Evolutionary conservation across 2,329 filamentous ascomycete genomes (phyloP).

Genomic region (Esteya vermicola): DNA sequence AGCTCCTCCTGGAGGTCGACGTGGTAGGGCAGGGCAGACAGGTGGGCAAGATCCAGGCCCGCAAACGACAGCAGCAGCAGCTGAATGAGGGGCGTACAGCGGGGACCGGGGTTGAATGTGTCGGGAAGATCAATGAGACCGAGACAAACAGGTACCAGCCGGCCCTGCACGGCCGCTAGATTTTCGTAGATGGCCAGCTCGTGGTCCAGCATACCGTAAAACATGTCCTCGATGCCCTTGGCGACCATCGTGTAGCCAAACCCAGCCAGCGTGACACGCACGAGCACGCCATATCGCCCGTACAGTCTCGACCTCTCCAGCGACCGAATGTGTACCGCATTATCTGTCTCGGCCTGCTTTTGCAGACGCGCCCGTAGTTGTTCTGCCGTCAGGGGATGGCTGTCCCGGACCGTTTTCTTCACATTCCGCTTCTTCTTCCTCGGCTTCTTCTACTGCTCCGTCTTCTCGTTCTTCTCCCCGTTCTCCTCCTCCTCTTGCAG

Average conservation of each 20-base stretch:
- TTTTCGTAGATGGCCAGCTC: background rate
- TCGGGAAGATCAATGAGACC: background rate
- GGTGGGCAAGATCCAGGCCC: background rate
- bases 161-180: background rate
- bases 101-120: background rate
- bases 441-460: too few relatives aligned
- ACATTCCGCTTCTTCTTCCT: too few relatives aligned
- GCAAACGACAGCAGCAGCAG: background rate
- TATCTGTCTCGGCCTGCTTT: background rate
- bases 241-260: background rate
- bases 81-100: background rate
- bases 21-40: background rate
- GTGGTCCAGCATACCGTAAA: background rate
- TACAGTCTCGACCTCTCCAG: background rate
- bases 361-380: background rate
- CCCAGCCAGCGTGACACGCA: too few relatives aligned
- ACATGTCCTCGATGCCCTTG: background rate
- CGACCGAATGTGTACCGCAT: background rate
- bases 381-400: background rate
- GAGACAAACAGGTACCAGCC: background rate
- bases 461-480: too few relatives aligned
- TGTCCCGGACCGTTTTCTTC: too few relatives aligned
- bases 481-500: too few relatives aligned
- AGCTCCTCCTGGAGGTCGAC: background rate
- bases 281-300: background rate